Base-by-base conservation (phyloP, 208 protist species). In the Angomonas ambiguus region DNA sequence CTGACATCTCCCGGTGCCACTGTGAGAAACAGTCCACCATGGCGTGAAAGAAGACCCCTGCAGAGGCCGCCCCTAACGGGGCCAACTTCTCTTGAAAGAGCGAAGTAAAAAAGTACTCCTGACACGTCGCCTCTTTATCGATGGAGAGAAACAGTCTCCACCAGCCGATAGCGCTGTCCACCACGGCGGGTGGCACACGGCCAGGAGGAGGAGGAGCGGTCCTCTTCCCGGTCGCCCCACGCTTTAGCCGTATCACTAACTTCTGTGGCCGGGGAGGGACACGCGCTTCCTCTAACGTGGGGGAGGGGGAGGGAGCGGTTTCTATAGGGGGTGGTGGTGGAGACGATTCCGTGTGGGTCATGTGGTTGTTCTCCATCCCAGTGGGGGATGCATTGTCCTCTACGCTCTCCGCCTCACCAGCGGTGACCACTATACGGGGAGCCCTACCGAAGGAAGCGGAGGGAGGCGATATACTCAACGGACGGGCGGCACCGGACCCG, bases 31-130 rank as follows among this genome's bases (percentile, higher is more conserved):
- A 63, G 49, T 59, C 48, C 38, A 48, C 67, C 33, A 78, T 55
- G 6, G 38, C 59, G 11, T 60, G 61, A 53, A 79, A 85, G 55
- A 85, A 80, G 1, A 28, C 31, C 33, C 41, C 53, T 2, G 59
- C 55, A 0, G 67, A 38, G 22, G 42, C 49, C 25, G n/a, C 1
- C 24, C 67, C 68, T 30, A 78, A 49, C 0, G 78, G 67, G 20
- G 65, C 70, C 45, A 85, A 56, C 13, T 56, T 30, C 1, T 1
- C 11, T 30, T 76, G 67, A 22, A 85, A 85, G 28, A 22, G 18
- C 11, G 38, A 16, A 45, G 11, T 45, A 45, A 45, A 45, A 45
- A n/a, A 45, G 13, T 30, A 13, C 22, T 53, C 13, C 34, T 60
- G 65, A n/a, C 71, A 63, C 18, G 62, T 63, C 51, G 49, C 2